These are phyloP conservation scores for Dimargaris verticillata DNA, from an alignment of 192 early-diverging fungal genomes.

Conservation along the genomic window DNA sequence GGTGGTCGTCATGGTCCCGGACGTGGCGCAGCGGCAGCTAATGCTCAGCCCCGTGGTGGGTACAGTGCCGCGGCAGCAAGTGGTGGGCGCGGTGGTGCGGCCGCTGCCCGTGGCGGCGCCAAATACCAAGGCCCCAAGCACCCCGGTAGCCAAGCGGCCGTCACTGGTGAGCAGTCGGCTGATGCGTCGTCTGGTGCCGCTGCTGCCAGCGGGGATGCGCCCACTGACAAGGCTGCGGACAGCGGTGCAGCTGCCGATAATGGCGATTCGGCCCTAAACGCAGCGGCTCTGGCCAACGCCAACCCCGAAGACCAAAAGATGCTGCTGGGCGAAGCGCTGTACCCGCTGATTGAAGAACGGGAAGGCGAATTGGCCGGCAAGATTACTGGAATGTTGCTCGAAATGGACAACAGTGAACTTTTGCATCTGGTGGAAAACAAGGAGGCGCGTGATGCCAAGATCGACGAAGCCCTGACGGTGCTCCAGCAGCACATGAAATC, in stretches of 20 bases:
- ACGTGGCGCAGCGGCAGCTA: slow-evolving; percentile 10
- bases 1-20: slow-evolving; percentile 12
- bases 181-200: slow-evolving; percentile 21
- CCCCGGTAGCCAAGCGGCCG: slow-evolving; percentile 27
- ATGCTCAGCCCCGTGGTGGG: slow-evolving; percentile 10
- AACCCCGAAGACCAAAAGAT: slow-evolving; percentile 84
- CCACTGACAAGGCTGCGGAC: not conserved
- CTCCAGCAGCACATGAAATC: slow-evolving; percentile 41
- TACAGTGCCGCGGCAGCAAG: not conserved
- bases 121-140: slow-evolving; percentile 19
- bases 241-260: slow-evolving; percentile 14
- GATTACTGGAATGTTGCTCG: slow-evolving; percentile 97
- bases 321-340: slow-evolving; percentile 89
- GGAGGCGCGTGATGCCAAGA: slow-evolving; percentile 63
- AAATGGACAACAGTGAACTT: slow-evolving; percentile 95
- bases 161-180: slow-evolving; percentile 24
- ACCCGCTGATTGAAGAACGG: slow-evolving; percentile 62
- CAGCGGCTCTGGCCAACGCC: slow-evolving; percentile 64
- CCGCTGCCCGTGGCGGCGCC: slow-evolving; percentile 22
- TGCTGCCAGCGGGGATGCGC: slow-evolving; percentile 3
- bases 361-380: slow-evolving; percentile 76
- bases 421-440: slow-evolving; percentile 72
- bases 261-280: slow-evolving; percentile 34
- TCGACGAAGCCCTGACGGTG: slow-evolving; percentile 73
- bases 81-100: slow-evolving; percentile 16